Evolutionary conservation across 2,329 filamentous ascomycete species (phyloP).

Genomic region (Calcarisporium arbuscula): DNA sequence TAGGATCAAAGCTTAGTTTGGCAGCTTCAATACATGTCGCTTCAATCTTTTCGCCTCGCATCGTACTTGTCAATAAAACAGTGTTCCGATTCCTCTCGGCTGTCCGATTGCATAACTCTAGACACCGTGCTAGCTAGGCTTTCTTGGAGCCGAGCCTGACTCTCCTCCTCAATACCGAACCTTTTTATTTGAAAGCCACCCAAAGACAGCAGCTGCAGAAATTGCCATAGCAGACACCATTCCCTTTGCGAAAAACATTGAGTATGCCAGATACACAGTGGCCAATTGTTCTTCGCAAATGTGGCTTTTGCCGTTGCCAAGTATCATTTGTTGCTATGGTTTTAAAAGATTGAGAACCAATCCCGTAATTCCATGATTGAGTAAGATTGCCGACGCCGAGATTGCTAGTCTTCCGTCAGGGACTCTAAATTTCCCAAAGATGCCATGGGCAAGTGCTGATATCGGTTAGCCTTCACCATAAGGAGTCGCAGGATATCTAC

Average conservation of each 20-base stretch:
- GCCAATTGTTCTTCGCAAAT: slow-evolving; percentile 22
- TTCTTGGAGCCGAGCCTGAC: slow-evolving; percentile 11
- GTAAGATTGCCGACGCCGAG: slow-evolving; percentile 42
- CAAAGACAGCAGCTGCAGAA: slow-evolving; percentile 33
- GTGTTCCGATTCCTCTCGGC: too few species aligned
- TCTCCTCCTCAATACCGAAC: slow-evolving; percentile 14
- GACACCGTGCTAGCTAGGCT: slow-evolving; percentile 4
- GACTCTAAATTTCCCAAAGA: slow-evolving; percentile 44
- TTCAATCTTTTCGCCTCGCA: too few species aligned
- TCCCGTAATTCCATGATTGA: slow-evolving; percentile 24
- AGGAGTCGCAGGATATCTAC: slow-evolving; percentile 9
- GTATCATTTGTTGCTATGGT: slow-evolving; percentile 19
- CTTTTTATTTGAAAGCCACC: slow-evolving; percentile 28
- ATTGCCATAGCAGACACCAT: slow-evolving; percentile 41
- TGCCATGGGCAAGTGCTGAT: slow-evolving; percentile 45
- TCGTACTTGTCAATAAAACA: too few species aligned
- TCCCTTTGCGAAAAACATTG: slow-evolving; percentile 36
- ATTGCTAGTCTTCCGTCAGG: slow-evolving; percentile 50
- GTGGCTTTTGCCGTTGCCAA: slow-evolving; percentile 14
- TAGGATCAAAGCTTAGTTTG: too few species aligned
- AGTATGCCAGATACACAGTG: slow-evolving; percentile 31
- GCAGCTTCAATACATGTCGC: too few species aligned
- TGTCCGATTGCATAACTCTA: too few species aligned
- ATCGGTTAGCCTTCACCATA: neutral
- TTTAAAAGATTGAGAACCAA: slow-evolving; percentile 22